Percentiles rank a stretch among this genome's conserved stretches.
Evolutionary conservation across 2,329 filamentous ascomycete genomes (phyloP).

Genomic region (Didymellaceae sp.): DNA sequence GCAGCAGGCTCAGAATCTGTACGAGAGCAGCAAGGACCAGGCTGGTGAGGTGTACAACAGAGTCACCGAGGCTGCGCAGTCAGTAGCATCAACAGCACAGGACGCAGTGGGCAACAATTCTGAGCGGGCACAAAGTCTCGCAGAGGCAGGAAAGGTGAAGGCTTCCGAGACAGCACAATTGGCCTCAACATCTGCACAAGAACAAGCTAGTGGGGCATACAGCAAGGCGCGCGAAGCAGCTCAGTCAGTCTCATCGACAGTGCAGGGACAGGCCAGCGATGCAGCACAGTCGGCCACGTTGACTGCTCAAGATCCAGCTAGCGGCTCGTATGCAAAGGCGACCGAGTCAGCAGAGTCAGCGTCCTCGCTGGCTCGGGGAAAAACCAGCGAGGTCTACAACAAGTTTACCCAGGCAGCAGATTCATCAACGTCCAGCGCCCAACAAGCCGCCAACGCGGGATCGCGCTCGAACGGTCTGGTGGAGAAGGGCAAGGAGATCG

Average conservation of each 20-base stretch:
- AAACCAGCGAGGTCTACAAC: constrained; percentile 19
- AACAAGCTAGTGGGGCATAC: constrained; percentile 16
- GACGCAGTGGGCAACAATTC: constrained; percentile 29
- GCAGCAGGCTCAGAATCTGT: constrained; percentile 33
- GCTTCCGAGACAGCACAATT: constrained; percentile 22
- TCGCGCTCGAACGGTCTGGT: constrained; percentile 22
- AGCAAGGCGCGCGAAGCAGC: constrained; percentile 22
- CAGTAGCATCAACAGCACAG: constrained; percentile 16
- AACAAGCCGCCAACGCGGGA: constrained; percentile 9
- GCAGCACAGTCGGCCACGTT: constrained; percentile 10
- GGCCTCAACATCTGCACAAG: constrained; percentile 24
- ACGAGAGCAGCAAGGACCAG: constrained; percentile 38
- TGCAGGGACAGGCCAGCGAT: constrained; percentile 26
- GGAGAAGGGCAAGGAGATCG: constrained; percentile 32
- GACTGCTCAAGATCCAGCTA: constrained; percentile 29
- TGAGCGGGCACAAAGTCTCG: constrained; percentile 28
- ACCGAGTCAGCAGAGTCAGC: constrained; percentile 25
- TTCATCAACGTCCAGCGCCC: constrained; percentile 6
- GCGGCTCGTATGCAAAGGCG: constrained; percentile 22
- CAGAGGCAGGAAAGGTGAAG: constrained; percentile 27
- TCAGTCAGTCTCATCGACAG: constrained; percentile 24
- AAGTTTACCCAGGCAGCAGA: constrained; percentile 14
- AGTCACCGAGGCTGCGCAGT: constrained; percentile 18
- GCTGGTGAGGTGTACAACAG: constrained; percentile 19
- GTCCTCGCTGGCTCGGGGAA: constrained; percentile 26